Base-by-base conservation (phyloP, 495 filamentous ascomycete genomes). In the Daldinia concentrica region DNA sequence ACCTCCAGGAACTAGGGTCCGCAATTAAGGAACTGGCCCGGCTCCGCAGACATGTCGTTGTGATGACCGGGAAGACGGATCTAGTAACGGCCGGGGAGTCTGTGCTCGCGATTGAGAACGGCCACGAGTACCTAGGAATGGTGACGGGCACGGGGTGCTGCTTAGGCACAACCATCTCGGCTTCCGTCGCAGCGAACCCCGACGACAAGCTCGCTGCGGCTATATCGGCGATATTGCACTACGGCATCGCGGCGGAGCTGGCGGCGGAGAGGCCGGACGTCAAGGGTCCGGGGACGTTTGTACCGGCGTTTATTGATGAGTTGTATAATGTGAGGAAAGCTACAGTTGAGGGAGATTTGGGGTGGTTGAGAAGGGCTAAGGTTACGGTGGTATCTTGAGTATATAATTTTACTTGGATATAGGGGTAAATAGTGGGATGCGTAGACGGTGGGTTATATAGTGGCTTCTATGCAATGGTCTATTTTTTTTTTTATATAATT, bases 91-190 rank as follows among this genome's bases (percentile, higher is more conserved):
- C 97, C 69, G 94, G 94, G 4, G 74, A 76, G 30, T 82, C 82
- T 8, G 90, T 90, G 0, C 87, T 88, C 68, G 81, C 86, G 24
- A 82, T 98, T 11, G 79, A 83, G 17, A 97, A 97, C 75, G 95
- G 95, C 1, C 90, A 95, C 78, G 79, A 83, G 64, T 90, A 90
- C 48, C 86, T 98, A 0, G 91, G 90, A n/a, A 81, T 85, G 67
- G 91, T 98, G 22, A 97, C 95, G 0, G 95, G 95, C 58, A 95
- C 89, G 58, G 95, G 95, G 1, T 99, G 95, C 76, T 89, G 90
- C 4, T 84, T 99, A 8, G 94, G 94, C 6, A 94, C 93, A 2
- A 86, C 90, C 1, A 87, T 97, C 59, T 92, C 92, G 7, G 89
- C 92, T 26, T 90, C 89, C 73, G 71, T 97, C 27, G 90, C 91